Conservation (phyloP, 306 rosid genomes). For the Biancaea sappan region DNA sequence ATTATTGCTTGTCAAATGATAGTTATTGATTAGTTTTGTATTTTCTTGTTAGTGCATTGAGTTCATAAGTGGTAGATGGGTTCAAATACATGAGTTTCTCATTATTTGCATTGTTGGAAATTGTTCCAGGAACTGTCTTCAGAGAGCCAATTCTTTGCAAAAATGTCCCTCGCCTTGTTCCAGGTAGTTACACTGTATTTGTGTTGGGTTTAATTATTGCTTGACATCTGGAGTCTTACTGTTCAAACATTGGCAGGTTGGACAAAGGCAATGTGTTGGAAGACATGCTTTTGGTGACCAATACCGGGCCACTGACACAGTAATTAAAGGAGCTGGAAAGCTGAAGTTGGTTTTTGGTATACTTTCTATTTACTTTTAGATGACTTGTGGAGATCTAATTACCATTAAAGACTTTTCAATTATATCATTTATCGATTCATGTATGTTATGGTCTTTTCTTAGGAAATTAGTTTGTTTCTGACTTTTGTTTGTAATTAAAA, state of each 20-base stretch:
- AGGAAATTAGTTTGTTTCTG: too few relatives aligned
- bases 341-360: slow-evolving; percentile 87
- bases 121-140: slow-evolving; percentile 84
- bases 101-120: background rate
- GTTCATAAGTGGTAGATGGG: background rate
- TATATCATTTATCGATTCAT: background rate
- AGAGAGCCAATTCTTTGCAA: slow-evolving; percentile 97
- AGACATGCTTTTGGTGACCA: slow-evolving; percentile 99
- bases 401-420: background rate
- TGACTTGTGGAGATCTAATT: background rate
- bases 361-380: slow-evolving; percentile 28
- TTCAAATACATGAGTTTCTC: slow-evolving; percentile 18
- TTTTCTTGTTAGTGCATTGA: slow-evolving; percentile 7
- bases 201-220: background rate
- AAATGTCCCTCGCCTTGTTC: slow-evolving; percentile 89
- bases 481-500: slow-evolving; percentile 2
- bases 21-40: slow-evolving; percentile 5
- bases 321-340: slow-evolving; percentile 88
- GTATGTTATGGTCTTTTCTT: too few relatives aligned
- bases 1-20: slow-evolving; percentile 6
- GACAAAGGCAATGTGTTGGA: slow-evolving; percentile 93
- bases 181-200: slow-evolving; percentile 57
- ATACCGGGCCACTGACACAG: slow-evolving; percentile 85
- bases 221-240: slow-evolving; percentile 14
- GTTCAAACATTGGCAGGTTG: slow-evolving; percentile 65